Evolutionary conservation across 2,329 filamentous ascomycete species (phyloP), one percentile per base, ranked within the genome.

Genomic region (Penicillium sp.): DNA sequence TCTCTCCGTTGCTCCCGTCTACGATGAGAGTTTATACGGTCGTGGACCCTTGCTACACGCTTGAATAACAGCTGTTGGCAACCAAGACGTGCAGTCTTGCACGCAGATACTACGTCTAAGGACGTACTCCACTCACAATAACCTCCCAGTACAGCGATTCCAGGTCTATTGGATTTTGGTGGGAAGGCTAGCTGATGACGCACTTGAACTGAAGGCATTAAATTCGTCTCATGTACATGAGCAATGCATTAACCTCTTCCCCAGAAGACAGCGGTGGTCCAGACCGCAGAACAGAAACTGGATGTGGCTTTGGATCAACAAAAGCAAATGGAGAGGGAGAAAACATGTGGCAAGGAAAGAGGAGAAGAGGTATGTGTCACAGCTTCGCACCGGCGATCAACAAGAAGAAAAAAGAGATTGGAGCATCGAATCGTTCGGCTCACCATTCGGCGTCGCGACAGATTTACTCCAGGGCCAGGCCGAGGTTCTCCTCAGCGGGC

Each of bases 401-500:
- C 17, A 39, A 42, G 30, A 39, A 40, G 31, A 34, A 34, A 40
- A 29, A 33, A 27, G 39, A 37, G 40, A 43, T 25, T 33, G 23
- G 43, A 37, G 42, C 18, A 43, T 32, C 21, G 34, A 39, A 33
- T 30, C 14, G 37, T 40, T 30, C 23, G 38, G 35, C 39, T 40
- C 27, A 43, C 30, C 35, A 41, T 45, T 32, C 43, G 21, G 31
- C 30, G n/a, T n/a, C n/a, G 28, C 21, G 31, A 13, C n/a, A 41
- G 13, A 51, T 62, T 57, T 63, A 64, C 51, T 62, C 57, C 16
- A 48, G 41, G 43, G 54, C 43, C 39, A 70, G 60, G 43, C 67
- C 67, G 37, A 70, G 59, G 59, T 68, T 60, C 53, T 69, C 65
- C 56, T 73, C 68, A 33, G 71, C 72, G 31, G 71, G 70, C 28